Conservation (phyloP, 2,329 filamentous ascomycete genomes). For the Sclerotiophoma versabilis region DNA sequence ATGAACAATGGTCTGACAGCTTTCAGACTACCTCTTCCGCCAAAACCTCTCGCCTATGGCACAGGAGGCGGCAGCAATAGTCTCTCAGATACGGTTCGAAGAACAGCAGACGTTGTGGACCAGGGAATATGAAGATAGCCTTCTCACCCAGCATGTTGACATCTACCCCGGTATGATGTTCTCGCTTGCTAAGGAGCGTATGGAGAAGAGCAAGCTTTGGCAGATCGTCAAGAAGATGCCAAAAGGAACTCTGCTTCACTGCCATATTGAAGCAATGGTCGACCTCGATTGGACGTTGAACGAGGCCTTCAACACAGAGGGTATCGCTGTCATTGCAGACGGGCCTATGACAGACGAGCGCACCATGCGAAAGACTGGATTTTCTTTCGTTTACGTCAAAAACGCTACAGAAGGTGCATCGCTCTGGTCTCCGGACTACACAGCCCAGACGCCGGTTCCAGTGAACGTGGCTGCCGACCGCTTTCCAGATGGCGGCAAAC, state of each 20-base stretch:
- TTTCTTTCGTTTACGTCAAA: slow-evolving; percentile 65
- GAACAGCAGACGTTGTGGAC: slow-evolving; percentile 83
- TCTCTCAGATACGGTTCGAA: slow-evolving; percentile 77
- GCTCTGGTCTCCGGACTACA: slow-evolving; percentile 74
- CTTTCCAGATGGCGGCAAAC: slow-evolving; percentile 75
- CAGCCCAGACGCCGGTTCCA: slow-evolving; percentile 64
- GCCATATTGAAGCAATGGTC: slow-evolving; percentile 90
- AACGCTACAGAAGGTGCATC: slow-evolving; percentile 52
- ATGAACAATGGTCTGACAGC: slow-evolving; percentile 33
- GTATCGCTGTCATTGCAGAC: slow-evolving; percentile 73
- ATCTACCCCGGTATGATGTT: slow-evolving; percentile 95
- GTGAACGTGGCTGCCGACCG: slow-evolving; percentile 69
- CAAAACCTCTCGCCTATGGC: slow-evolving; percentile 81
- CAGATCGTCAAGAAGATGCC: slow-evolving; percentile 84
- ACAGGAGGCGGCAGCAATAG: slow-evolving; percentile 77
- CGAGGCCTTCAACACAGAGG: slow-evolving; percentile 72
- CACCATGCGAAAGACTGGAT: slow-evolving; percentile 61
- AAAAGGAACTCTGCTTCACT: slow-evolving; percentile 85
- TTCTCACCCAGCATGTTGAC: slow-evolving; percentile 69
- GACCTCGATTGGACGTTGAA: slow-evolving; percentile 82
- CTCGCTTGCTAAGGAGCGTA: slow-evolving; percentile 79
- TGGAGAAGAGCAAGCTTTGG: slow-evolving; percentile 87
- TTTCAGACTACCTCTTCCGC: slow-evolving; percentile 71
- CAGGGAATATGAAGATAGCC: slow-evolving; percentile 71
- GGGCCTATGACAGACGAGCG: slow-evolving; percentile 62